Conservation (phyloP, 2,329 filamentous ascomycete species). For the Rugonectria rugulosa region DNA sequence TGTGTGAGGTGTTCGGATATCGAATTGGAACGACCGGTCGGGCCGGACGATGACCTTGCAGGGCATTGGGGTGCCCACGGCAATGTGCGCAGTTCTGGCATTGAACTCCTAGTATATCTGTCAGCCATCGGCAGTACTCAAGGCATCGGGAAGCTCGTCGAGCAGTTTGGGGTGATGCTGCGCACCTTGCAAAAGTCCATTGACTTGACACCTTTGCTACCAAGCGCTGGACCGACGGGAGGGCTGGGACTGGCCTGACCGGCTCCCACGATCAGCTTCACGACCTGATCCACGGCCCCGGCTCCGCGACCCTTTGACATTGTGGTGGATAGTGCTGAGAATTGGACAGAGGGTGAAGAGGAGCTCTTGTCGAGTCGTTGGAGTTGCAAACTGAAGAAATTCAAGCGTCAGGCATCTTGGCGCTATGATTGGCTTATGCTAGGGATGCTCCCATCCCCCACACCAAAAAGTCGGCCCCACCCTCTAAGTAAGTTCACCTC, state of each 20-base stretch:
- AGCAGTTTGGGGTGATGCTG: background rate
- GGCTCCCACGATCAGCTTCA: constrained; percentile 97
- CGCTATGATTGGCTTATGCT: constrained; percentile 33
- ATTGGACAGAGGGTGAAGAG: constrained; percentile 19
- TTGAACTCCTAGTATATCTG: constrained; percentile 82
- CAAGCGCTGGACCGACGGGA: constrained; percentile 93
- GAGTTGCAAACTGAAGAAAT: constrained; percentile 39
- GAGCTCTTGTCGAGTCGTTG: constrained; percentile 16
- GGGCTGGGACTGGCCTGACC: constrained; percentile 95
- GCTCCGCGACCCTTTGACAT: constrained; percentile 62
- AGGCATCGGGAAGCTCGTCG: background rate
- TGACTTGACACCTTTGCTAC: constrained; percentile 97
- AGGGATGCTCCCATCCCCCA: constrained; percentile 26
- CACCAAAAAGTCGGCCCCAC: constrained; percentile 29
- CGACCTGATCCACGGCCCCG: constrained; percentile 71
- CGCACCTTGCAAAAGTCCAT: constrained; percentile 99
- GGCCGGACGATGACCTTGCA: constrained; percentile 90
- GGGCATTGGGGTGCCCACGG: constrained; percentile 83
- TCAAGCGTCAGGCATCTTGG: constrained; percentile 25
- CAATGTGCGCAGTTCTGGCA: constrained; percentile 86
- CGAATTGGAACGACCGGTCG: constrained; percentile 92
- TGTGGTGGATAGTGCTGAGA: constrained; percentile 31
- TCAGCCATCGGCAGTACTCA: constrained; percentile 25
- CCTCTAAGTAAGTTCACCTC: constrained; percentile 7
- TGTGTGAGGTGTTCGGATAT: constrained; percentile 92